Evolutionary conservation across 2,329 filamentous ascomycete species (phyloP), one percentile per base, ranked within the genome.

Genomic region (Exophiala sp.): DNA sequence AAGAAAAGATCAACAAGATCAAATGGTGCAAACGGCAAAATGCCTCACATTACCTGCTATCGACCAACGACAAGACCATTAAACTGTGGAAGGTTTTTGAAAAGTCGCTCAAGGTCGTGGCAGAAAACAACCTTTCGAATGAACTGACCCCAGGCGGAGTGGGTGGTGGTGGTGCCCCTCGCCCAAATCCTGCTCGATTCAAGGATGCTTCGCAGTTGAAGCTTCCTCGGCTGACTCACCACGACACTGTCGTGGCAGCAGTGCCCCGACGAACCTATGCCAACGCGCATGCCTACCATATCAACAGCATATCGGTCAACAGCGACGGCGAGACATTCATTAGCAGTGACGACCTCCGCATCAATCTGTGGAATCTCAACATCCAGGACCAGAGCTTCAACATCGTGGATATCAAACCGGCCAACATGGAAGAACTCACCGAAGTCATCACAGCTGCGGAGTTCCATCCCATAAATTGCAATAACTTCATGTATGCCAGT

Each of bases 1-100:
- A 99, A 81, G 94, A 99, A 76, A 99, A 99, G 79, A 99, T 99
- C 82, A 99, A 99, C 82, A 99, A 99, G 81, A 99, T 99, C 78
- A 99, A 97, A 75, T 99, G 94, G 94, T 99, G 94, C 74, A 86
- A 88, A 69, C 87, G 94, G 75, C 92, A 97, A 75, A 99, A 99
- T 79, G 89, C 92, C 58, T 97, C 94, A 52, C 94, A 99, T 77
- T 99, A 96, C 73, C 84, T 99, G 48, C 84, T 99, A 53, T 97
- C 94, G 40, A 99, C 94, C 65, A 99, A 99, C 71, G 94, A 99
- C 79, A 99, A 99, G 80, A 99, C 94, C 39, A 99, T 99, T 82
- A 99, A 99, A 79, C 80, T 99, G 64, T 99, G 94, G 94, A 99
- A 99, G 74, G 92, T 99, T 47, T 99, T 97, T 67, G 94, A 99